Evolutionary conservation across 129 eudicot genomes (phyloP), one percentile per base, ranked within the genome.

Genomic region (Flaveria brownii): DNA sequence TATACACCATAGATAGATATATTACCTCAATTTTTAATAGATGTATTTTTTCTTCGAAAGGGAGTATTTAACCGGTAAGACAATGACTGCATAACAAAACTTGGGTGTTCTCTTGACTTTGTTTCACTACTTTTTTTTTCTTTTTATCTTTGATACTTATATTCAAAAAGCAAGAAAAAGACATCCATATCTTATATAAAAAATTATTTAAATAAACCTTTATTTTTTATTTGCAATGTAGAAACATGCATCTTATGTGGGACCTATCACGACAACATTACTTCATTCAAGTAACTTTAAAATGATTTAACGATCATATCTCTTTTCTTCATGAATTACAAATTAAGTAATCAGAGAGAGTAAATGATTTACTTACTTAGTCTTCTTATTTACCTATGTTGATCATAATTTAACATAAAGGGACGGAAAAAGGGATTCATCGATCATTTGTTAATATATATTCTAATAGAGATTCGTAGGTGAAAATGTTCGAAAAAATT

Each of bases 11-110:
- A 13, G 54, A 12, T 49, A 13, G 3, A 49, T 49, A 14, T 49
- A 16, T 3, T 11, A 13, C 16, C 54, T 49, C 54, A 49, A 12
- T 14, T 49, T 49, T 12, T 49, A 14, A 49, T 49, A 49, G 2
- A 49, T 49, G 54, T 25, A 20, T 59, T 25, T 60, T 25, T 61
- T 14, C 12, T 2, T 61, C 10, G 9, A 5, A 26, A 26, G n/a
- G 42, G 18, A 77, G 82, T 50, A n/a, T n/a, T n/a, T n/a, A 72
- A 79, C 46, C 47, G 82, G 82, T 79, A 50, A 79, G 82, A 79
- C 67, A 79, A 36, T 62, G 82, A 79, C 82, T 22, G 71, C 49
- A 62, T 71, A 72, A 79, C 78, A 79, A 72, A 79, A 79, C 78
- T 63, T 79, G 78, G 78, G 72, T 50, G 33, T 71, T 62, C 22